These are phyloP conservation scores for Microdochium paspali DNA, from an alignment of 2,329 filamentous ascomycete genomes.

Conservation along the genomic window DNA sequence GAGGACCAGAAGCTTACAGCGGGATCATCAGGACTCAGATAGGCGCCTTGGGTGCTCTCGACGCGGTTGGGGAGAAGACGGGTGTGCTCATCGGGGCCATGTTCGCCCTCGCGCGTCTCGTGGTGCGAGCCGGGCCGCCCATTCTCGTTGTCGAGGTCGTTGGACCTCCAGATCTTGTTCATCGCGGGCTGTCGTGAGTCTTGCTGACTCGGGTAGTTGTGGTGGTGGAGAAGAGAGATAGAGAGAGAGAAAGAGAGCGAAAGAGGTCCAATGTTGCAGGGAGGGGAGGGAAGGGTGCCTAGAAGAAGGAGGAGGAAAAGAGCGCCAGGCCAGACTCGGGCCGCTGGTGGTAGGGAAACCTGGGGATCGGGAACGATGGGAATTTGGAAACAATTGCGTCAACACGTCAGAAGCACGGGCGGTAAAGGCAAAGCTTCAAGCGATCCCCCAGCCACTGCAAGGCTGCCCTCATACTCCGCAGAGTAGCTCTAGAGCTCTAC, in stretches of 20 bases:
- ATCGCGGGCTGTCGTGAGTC: conserved; percentile 6
- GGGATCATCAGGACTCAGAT: conserved; percentile 70
- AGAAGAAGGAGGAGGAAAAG: neutral
- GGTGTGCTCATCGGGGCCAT: conserved; percentile 40
- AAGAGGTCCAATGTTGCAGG: neutral
- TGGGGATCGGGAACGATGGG: neutral
- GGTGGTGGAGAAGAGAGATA: neutral
- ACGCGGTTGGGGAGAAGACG: conserved; percentile 61
- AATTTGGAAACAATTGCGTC: neutral
- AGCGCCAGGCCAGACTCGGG: too few species aligned
- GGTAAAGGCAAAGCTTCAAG: too few species aligned
- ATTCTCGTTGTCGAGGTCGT: conserved; percentile 9
- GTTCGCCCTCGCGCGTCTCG: conserved; percentile 12
- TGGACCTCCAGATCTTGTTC: conserved; percentile 19
- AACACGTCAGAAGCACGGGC: too few species aligned
- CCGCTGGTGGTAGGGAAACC: too few species aligned
- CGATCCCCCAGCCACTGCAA: too few species aligned
- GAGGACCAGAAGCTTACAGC: conserved; percentile 57
- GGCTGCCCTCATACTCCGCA: too few species aligned
- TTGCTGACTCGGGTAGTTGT: neutral
- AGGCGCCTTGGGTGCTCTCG: conserved; percentile 37
- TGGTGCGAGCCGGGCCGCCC: conserved; percentile 7
- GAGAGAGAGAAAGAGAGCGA: too few species aligned
- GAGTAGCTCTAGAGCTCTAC: too few species aligned
- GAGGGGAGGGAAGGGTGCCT: neutral